phyloP scores from a whole-genome alignment of 768 basidiomycete species.

The Leucosporidium yakuticum region DNA sequence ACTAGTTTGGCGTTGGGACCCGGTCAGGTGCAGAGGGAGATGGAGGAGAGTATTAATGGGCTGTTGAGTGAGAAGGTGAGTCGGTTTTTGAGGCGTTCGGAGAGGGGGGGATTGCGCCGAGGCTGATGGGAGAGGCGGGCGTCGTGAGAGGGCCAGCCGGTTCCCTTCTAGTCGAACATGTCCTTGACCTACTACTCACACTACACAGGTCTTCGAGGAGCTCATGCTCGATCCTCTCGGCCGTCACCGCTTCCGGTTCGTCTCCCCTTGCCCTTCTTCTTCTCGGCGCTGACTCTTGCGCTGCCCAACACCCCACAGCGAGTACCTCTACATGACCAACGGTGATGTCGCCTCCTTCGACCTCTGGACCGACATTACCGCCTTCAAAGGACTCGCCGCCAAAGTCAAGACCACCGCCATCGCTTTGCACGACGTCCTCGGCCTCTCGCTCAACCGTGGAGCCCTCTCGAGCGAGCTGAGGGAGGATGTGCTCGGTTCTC shows the following conservation, averaged over 20 bases:
- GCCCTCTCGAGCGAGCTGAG: neutral
- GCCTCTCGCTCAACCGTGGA: neutral
- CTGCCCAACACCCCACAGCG: neutral
- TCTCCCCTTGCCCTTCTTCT: no score
- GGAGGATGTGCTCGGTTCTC: neutral
- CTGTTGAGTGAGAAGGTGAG: neutral
- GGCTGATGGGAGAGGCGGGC: no score
- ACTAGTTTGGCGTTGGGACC: no score
- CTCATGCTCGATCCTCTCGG: neutral
- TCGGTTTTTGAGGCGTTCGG: no score
- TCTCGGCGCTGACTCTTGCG: no score
- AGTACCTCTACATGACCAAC: neutral
- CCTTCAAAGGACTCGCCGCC: neutral
- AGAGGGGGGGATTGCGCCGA: no score
- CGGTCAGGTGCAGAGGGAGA: neutral
- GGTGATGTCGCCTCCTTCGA: neutral
- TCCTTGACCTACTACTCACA: no score
- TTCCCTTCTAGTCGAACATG: no score
- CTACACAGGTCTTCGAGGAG: neutral
- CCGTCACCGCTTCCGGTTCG: slow-evolving; percentile 1
- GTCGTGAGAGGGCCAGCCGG: no score
- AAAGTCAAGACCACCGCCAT: neutral
- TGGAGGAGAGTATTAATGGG: neutral
- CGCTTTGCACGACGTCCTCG: neutral
- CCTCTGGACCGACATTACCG: neutral